Evolutionary conservation across 306 rosid species (phyloP).

Genomic region (Inga leiocalycina): DNA sequence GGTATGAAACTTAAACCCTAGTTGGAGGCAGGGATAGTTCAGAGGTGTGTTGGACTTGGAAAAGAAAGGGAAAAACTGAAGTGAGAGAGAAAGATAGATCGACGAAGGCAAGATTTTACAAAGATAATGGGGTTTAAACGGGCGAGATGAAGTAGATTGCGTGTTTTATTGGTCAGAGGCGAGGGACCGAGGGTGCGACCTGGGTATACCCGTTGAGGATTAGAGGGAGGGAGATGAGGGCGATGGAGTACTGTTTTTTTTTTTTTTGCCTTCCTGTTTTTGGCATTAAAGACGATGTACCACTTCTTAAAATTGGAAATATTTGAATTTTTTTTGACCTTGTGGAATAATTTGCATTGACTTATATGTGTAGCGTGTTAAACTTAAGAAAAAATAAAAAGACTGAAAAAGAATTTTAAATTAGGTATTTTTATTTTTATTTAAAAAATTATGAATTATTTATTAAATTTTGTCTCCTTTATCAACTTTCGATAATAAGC

Average conservation of each 20-base stretch:
- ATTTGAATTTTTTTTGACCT: too few relatives aligned
- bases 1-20: conserved; percentile 34
- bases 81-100: neutral
- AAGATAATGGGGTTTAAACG: neutral
- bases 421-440: too few relatives aligned
- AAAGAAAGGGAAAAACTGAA: neutral
- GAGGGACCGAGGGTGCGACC: neutral
- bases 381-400: too few relatives aligned
- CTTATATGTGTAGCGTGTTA: too few relatives aligned
- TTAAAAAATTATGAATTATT: too few relatives aligned
- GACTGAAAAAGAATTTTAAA: too few relatives aligned
- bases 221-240: neutral
- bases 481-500: too few relatives aligned
- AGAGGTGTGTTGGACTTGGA: neutral
- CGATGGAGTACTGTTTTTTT: neutral
- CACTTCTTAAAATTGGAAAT: neutral
- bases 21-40: neutral
- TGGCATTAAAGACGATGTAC: neutral
- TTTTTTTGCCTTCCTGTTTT: neutral
- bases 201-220: neutral
- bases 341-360: too few relatives aligned
- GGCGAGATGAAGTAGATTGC: neutral
- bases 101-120: neutral
- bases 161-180: neutral
- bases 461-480: too few relatives aligned